Conservation (phyloP, 1,139 yeast genomes). For the Hansenula anomala region DNA sequence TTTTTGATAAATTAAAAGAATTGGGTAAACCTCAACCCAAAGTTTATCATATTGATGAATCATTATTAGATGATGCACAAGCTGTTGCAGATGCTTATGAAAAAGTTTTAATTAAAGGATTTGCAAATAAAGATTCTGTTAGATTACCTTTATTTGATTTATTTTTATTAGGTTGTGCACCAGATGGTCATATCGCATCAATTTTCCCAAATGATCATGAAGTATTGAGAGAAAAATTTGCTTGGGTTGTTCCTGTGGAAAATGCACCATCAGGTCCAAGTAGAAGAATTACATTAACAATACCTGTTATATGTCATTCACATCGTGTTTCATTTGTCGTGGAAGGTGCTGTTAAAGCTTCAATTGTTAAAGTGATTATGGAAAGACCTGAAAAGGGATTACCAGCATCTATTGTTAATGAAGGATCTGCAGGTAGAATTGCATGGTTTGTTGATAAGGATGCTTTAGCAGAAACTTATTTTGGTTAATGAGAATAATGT, state of each 20-base stretch:
- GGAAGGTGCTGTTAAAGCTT: slow-evolving; percentile 94
- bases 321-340: slow-evolving; percentile 91
- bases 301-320: slow-evolving; percentile 94
- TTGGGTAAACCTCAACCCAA: slow-evolving; percentile 43
- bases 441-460: slow-evolving; percentile 98
- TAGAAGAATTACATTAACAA: slow-evolving; percentile 84
- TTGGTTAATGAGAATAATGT: too few species aligned
- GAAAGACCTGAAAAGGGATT: slow-evolving; percentile 96
- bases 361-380: slow-evolving; percentile 87
- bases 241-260: slow-evolving; percentile 94
- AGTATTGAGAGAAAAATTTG: slow-evolving; percentile 80
- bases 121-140: slow-evolving; percentile 96
- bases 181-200: slow-evolving; percentile 97
- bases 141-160: slow-evolving; percentile 93
- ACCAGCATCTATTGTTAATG: slow-evolving; percentile 92
- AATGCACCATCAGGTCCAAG: slow-evolving; percentile 91
- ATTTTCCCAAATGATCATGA: slow-evolving; percentile 86
- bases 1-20: slow-evolving; percentile 47
- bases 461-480: slow-evolving; percentile 77
- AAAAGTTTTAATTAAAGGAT: slow-evolving; percentile 75
- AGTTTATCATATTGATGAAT: slow-evolving; percentile 78
- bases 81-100: slow-evolving; percentile 95
- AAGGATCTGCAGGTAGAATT: slow-evolving; percentile 93
- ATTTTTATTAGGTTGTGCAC: slow-evolving; percentile 91
- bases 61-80: slow-evolving; percentile 75